A percentile compares a stretch with the other conserved stretches of the same genome.
Conservation (phyloP, 2,329 filamentous ascomycete species). For the Xylariaceae sp. region DNA sequence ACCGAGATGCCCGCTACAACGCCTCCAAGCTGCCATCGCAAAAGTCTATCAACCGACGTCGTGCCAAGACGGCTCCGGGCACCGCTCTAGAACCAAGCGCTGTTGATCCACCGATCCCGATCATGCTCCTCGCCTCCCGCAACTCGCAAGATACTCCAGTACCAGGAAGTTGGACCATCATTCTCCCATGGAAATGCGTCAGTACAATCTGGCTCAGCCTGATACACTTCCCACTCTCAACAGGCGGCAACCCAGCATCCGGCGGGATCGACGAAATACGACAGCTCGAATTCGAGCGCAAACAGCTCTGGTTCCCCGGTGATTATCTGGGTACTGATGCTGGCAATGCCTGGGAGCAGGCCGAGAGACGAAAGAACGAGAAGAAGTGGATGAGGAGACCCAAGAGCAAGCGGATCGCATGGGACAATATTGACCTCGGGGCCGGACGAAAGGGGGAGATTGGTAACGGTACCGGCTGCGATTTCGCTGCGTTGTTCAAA, state of each 20-base stretch:
- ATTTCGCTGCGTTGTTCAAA: conserved; percentile 70
- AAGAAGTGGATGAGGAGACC: conserved; percentile 72
- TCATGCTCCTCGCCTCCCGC: conserved; percentile 65
- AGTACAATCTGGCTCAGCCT: conserved; percentile 81
- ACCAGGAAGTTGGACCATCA: conserved; percentile 75
- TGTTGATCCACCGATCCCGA: conserved; percentile 73
- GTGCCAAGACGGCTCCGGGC: conserved; percentile 61
- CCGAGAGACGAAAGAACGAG: conserved; percentile 58
- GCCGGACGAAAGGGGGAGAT: conserved; percentile 75
- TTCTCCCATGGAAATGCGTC: conserved; percentile 90
- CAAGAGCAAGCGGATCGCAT: conserved; percentile 77
- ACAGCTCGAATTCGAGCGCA: conserved; percentile 79
- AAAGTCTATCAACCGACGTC: conserved; percentile 77
- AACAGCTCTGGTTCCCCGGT: conserved; percentile 77
- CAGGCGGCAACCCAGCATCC: conserved; percentile 77
- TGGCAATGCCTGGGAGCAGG: conserved; percentile 74
- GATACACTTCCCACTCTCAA: conserved; percentile 76
- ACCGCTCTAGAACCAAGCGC: conserved; percentile 53
- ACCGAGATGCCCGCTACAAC: conserved; percentile 61
- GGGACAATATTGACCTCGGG: conserved; percentile 71
- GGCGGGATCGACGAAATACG: conserved; percentile 77
- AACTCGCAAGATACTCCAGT: conserved; percentile 44
- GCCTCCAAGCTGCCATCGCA: conserved; percentile 70
- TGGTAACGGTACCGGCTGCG: conserved; percentile 77
- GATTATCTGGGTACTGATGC: conserved; percentile 79